phyloP scores from a whole-genome alignment of 257 asterid genomes.

The Anisodus acutangulus region DNA sequence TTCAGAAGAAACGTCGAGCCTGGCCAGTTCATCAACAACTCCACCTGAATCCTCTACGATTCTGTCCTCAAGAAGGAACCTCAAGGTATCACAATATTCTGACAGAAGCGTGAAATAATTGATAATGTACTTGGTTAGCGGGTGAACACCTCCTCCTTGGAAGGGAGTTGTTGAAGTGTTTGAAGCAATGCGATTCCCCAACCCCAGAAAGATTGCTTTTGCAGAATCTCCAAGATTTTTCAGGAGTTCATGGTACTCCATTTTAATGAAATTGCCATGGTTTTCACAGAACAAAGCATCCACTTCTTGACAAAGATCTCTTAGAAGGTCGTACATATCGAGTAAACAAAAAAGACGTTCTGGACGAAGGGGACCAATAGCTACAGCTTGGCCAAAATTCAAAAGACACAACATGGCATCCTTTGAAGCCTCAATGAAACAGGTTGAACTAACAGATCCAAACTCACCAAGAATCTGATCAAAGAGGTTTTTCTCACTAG shows the following conservation, averaged over 20 bases:
- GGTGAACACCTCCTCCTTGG: constrained; percentile 60
- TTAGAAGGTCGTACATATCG: constrained; percentile 62
- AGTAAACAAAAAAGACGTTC: constrained; percentile 67
- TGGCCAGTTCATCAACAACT: constrained; percentile 32
- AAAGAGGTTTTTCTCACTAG: constrained; percentile 47
- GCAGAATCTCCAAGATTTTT: constrained; percentile 50
- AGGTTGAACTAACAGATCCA: constrained; percentile 40
- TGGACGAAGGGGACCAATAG: constrained; percentile 56
- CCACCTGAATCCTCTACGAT: constrained; percentile 25
- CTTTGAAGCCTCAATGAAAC: constrained; percentile 60
- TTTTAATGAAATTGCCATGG: constrained; percentile 36
- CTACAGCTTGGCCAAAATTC: constrained; percentile 66
- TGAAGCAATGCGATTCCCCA: constrained; percentile 53
- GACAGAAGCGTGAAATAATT: constrained; percentile 63
- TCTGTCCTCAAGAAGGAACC: constrained; percentile 50
- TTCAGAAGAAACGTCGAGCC: constrained; percentile 23
- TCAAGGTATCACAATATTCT: constrained; percentile 57
- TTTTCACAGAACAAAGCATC: constrained; percentile 51
- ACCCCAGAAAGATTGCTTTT: constrained; percentile 41
- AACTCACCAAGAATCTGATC: constrained; percentile 56
- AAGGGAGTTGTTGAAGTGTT: constrained; percentile 47
- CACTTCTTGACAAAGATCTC: constrained; percentile 39
- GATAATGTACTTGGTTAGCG: constrained; percentile 62
- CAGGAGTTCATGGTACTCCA: constrained; percentile 56
- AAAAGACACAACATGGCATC: constrained; percentile 51